Base-by-base conservation (phyloP, 1,284 basidiomycete species). In the Microbotryum intermedium region DNA sequence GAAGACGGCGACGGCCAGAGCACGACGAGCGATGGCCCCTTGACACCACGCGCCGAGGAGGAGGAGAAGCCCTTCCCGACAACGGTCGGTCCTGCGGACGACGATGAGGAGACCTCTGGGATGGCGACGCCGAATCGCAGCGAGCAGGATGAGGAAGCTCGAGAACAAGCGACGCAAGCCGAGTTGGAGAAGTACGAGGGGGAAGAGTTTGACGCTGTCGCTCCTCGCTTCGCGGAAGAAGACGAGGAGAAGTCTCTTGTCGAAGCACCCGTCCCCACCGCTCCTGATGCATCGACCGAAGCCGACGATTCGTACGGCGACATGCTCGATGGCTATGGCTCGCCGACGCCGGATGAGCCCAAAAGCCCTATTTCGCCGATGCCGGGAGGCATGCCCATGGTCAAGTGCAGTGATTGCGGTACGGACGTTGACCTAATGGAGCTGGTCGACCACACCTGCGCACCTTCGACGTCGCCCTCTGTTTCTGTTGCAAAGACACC, bases 351-450 rank as follows among this genome's bases (percentile, higher is more conserved):
- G 18, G 54, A 57, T 2, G 44, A 45, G 3, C 20, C 25, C 18
- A 21, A 43, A 39, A 26, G 46, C 55, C 51, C 51, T 7, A 34
- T 48, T 8, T 26, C 55, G 10, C 11, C 48, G 23, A 18, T 26
- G 21, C 29, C n/a, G 2, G 23, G 25, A 18, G 53, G 57, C 16
- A 65, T 69, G 52, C 68, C 70, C 2, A 64, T 60, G 21, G 66
- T 69, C 53, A 70, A 67, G 47, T 71, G 70, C 53, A 61, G 57
- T 20, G 70, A 71, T 28, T 71, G 68, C 52, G 54, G 53, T 13
- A 47, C 16, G n/a, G 53, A 59, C 13, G 58, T 71, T 2, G 61
- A 61, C 28, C 56, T 71, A 9, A 47, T 67, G 21, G 61, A 67
- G 55, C 61, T 66, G 45, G 64, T 61, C 45, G 61, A 66, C 26